phyloP scores from a whole-genome alignment of 202 grass and related monocot genomes.

The Eragrostis tef region DNA sequence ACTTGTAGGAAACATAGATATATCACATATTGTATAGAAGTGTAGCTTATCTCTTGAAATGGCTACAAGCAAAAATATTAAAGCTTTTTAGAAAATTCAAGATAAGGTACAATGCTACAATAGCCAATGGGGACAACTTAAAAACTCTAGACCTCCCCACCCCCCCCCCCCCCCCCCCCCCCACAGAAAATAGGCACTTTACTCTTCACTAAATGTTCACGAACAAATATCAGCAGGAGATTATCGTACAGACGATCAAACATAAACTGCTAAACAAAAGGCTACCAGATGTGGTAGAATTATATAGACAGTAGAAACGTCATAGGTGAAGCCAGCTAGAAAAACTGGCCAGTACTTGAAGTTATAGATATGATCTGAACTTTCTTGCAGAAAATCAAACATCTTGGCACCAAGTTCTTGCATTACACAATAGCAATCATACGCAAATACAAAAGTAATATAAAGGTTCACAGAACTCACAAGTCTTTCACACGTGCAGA shows the following conservation, averaged over 20 bases:
- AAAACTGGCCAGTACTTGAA: background rate
- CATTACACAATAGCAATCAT: conserved; percentile 12
- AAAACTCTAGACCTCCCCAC: no score
- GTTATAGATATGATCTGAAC: background rate
- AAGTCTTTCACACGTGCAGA: background rate
- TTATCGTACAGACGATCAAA: background rate
- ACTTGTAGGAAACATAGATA: no score
- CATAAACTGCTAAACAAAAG: background rate
- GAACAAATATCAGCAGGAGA: background rate
- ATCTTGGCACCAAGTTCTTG: background rate
- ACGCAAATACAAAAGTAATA: background rate
- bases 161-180: no score
- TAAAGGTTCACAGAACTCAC: background rate
- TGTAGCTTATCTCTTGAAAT: no score
- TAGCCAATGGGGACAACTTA: no score
- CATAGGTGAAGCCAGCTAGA: background rate
- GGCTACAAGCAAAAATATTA: no score
- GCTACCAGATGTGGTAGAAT: background rate
- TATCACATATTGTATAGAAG: no score
- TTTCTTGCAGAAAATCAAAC: background rate
- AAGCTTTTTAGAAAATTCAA: no score
- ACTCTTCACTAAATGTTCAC: no score
- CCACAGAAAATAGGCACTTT: no score
- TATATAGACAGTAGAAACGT: no score
- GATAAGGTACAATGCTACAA: no score